phyloP scores from a whole-genome alignment of 306 rosid genomes.

The Sicyos edulis region DNA sequence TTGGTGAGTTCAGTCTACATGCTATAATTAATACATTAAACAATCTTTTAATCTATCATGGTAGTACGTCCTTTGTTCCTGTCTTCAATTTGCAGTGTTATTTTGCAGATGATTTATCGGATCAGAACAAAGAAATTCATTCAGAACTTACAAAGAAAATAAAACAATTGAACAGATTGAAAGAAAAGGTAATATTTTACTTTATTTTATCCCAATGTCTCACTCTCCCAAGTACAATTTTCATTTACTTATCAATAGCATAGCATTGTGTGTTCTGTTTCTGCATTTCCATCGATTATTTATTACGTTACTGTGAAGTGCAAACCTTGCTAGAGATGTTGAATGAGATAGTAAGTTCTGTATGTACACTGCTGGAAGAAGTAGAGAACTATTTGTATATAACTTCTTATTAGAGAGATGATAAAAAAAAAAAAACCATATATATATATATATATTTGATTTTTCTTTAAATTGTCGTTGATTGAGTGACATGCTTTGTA shows the following conservation, averaged over 20 bases:
- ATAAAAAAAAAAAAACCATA: too few species aligned
- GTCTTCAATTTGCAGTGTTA: constrained; percentile 18
- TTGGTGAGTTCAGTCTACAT: background rate
- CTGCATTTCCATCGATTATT: too few species aligned
- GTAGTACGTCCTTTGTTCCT: background rate
- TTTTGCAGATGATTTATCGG: constrained; percentile 46
- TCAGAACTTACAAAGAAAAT: constrained; percentile 48
- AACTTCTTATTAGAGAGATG: too few species aligned
- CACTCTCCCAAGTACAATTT: too few species aligned
- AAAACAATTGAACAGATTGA: constrained; percentile 49
- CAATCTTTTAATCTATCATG: background rate
- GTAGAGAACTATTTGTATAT: too few species aligned
- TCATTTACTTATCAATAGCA: too few species aligned
- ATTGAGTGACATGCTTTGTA: too few species aligned
- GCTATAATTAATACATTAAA: background rate
- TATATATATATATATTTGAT: too few species aligned
- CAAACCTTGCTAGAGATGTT: background rate
- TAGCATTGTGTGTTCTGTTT: too few species aligned
- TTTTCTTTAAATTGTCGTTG: too few species aligned
- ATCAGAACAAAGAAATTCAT: constrained; percentile 47
- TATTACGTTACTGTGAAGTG: background rate
- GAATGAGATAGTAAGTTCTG: background rate
- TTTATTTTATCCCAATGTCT: too few species aligned
- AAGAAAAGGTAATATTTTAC: too few species aligned
- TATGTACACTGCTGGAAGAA: background rate